Conservation (phyloP, 352 stramenopile genomes). For the Pythium vanterpoolii region DNA sequence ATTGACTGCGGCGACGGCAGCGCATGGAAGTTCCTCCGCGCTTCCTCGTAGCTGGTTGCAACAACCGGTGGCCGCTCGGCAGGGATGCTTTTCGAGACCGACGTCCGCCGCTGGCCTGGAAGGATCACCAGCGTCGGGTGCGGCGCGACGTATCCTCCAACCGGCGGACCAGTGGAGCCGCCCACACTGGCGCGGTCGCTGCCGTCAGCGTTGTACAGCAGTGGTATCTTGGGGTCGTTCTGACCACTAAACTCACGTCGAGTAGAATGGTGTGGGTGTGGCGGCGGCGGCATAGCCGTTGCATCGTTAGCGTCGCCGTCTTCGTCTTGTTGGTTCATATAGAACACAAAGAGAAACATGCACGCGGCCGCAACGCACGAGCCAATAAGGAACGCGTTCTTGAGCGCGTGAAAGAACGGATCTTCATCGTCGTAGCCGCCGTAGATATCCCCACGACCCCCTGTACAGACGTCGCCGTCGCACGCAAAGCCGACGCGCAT, state of each 20-base stretch:
- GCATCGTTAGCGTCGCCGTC: constrained; percentile 12
- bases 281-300: too few relatives aligned
- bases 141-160: constrained; percentile 8
- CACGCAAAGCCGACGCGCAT: constrained; percentile 88
- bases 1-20: too few relatives aligned
- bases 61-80: neutral
- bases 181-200: constrained; percentile 13
- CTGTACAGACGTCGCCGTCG: constrained; percentile 71
- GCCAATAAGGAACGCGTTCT: constrained; percentile 65
- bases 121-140: constrained; percentile 18
- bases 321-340: constrained; percentile 77
- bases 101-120: constrained; percentile 10
- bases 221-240: constrained; percentile 62
- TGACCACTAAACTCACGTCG: constrained; percentile 11
- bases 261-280: too few relatives aligned
- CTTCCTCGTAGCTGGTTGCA: constrained; percentile 58
- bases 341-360: constrained; percentile 82
- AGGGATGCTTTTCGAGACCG: constrained; percentile 1
- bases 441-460: constrained; percentile 63
- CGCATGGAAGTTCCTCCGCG: constrained; percentile 41
- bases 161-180: too few relatives aligned
- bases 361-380: constrained; percentile 67
- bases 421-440: constrained; percentile 37
- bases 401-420: constrained; percentile 41
- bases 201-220: constrained; percentile 38